These are phyloP conservation scores for Neolentinus lepideus DNA, from an alignment of 1,284 basidiomycete species.

Conservation along the genomic window DNA sequence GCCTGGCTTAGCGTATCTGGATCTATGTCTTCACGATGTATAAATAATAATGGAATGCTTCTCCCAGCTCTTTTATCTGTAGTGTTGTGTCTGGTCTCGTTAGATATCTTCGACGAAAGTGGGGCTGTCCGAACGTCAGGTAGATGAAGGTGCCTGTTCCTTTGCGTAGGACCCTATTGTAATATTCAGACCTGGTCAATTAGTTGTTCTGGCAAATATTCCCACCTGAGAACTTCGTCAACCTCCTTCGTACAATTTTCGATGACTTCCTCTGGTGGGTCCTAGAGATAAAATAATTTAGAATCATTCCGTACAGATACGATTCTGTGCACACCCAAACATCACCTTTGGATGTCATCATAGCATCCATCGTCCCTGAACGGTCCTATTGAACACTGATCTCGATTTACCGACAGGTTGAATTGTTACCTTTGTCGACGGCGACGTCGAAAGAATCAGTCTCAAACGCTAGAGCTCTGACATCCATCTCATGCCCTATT, in stretches of 20 bases:
- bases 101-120: conserved; percentile 76
- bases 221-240: conserved; percentile 71
- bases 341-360: conserved; percentile 85
- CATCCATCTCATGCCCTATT: conserved; percentile 86
- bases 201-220: background rate
- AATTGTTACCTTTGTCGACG: conserved; percentile 74
- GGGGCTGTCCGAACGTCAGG: conserved; percentile 88
- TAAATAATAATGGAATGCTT: conserved; percentile 83
- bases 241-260: conserved; percentile 77
- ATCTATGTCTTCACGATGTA: conserved; percentile 39
- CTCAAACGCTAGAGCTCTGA: conserved; percentile 66
- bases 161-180: conserved; percentile 53
- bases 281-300: conserved; percentile 37
- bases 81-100: conserved; percentile 46
- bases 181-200: conserved; percentile 2
- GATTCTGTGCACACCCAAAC: conserved; percentile 76
- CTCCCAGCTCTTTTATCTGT: conserved; percentile 61
- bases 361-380: conserved; percentile 85
- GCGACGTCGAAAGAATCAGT: conserved; percentile 74
- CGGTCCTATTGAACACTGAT: background rate
- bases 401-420: background rate
- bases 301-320: background rate
- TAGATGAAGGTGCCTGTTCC: conserved; percentile 68
- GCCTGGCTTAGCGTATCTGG: conserved; percentile 1
- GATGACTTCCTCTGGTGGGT: conserved; percentile 75